phyloP scores from a whole-genome alignment of 1,284 basidiomycete genomes.

The Heterobasidion parviporum region DNA sequence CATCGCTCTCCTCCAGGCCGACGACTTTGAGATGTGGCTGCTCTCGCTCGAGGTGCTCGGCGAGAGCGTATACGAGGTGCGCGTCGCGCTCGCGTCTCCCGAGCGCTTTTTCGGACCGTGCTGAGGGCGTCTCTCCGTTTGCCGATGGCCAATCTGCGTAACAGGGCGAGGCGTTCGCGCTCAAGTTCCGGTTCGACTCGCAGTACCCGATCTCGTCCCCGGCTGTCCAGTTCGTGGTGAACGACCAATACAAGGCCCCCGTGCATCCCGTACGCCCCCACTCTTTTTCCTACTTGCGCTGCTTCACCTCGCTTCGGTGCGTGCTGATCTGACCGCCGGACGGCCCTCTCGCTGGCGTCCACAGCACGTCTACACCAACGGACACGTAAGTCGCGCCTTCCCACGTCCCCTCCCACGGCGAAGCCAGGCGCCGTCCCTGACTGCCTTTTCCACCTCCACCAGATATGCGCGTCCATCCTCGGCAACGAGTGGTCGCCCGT shows the following conservation, averaged over 20 bases:
- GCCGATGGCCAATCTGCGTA: not conserved
- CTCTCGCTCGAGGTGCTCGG: slow-evolving; percentile 75
- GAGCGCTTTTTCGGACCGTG: too few species aligned
- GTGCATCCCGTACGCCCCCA: slow-evolving; percentile 58
- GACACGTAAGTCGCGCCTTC: slow-evolving; percentile 49
- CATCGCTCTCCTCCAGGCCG: slow-evolving; percentile 60
- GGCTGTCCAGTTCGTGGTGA: slow-evolving; percentile 74
- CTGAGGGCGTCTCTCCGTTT: too few species aligned
- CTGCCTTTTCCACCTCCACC: slow-evolving; percentile 5
- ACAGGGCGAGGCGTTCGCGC: slow-evolving; percentile 66
- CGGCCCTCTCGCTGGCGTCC: not conserved
- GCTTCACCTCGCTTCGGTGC: not conserved
- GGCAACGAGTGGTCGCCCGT: slow-evolving; percentile 85
- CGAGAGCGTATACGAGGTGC: slow-evolving; percentile 63
- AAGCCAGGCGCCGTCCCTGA: slow-evolving; percentile 1
- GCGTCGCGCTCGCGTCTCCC: slow-evolving; percentile 8
- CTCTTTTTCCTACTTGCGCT: not conserved
- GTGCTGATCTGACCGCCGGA: slow-evolving; percentile 9
- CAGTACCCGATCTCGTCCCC: slow-evolving; percentile 76
- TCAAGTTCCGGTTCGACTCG: slow-evolving; percentile 70
- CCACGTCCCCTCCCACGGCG: not conserved
- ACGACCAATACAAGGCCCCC: slow-evolving; percentile 52
- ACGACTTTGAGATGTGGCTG: slow-evolving; percentile 67
- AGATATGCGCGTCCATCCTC: slow-evolving; percentile 83
- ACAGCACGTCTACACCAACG: slow-evolving; percentile 80